A percentile compares a stretch with the other conserved stretches of the same genome.
These are phyloP conservation scores for Tetrastigma voinierianum DNA, from an alignment of 164 flowering plant genomes.

Conservation along the genomic window DNA sequence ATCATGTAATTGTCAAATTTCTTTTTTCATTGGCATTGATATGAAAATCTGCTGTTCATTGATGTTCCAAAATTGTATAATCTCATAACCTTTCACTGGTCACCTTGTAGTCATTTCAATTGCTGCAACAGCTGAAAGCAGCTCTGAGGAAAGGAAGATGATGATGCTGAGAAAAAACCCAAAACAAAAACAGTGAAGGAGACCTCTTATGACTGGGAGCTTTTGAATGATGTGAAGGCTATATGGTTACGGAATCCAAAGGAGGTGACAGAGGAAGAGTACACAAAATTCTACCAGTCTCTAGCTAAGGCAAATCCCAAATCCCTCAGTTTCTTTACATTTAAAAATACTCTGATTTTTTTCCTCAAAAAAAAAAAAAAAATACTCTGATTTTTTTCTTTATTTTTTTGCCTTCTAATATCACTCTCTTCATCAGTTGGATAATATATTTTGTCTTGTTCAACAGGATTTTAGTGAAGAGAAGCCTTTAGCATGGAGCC, in stretches of 20 bases:
- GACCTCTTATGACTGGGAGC: slow-evolving; percentile 89
- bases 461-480: slow-evolving; percentile 87
- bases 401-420: no score
- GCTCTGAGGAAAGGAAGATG: slow-evolving; percentile 67
- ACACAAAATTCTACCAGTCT: slow-evolving; percentile 83
- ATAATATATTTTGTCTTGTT: slow-evolving; percentile 8
- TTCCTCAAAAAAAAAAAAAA: no score
- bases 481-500: slow-evolving; percentile 89
- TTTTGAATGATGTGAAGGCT: slow-evolving; percentile 92
- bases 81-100: background rate
- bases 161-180: slow-evolving; percentile 79
- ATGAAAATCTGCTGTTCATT: background rate
- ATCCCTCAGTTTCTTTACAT: background rate
- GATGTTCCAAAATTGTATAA: background rate
- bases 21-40: background rate
- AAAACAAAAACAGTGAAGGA: slow-evolving; percentile 87
- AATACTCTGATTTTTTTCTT: background rate
- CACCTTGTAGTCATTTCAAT: background rate
- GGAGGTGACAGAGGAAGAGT: slow-evolving; percentile 97
- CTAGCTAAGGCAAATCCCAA: slow-evolving; percentile 69
- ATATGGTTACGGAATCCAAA: slow-evolving; percentile 92
- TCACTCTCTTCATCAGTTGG: background rate
- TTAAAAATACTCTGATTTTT: background rate
- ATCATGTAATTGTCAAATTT: slow-evolving; percentile 30
- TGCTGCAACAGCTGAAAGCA: slow-evolving; percentile 57